Base-by-base conservation (phyloP, 805 yeast species). In the Ogataea chonburiensis region DNA sequence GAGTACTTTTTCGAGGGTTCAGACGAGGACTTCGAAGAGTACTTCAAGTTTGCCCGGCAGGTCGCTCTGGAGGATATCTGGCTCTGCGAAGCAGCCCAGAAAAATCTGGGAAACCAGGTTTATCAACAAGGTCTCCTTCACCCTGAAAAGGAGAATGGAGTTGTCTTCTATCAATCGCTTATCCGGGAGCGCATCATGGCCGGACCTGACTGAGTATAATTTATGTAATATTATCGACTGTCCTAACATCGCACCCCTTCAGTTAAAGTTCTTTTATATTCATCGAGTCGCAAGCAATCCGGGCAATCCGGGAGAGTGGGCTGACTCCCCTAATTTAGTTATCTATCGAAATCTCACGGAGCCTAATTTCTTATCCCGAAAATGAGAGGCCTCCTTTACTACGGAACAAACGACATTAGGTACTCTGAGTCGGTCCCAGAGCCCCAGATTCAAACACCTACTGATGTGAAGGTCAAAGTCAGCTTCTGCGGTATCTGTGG, bases 401-500 rank as follows among this genome's bases (percentile, higher is more conserved):
- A 51, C 26, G 56, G 49, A 4, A 36, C 34, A 17, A 44, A 40
- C 17, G 54, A 51, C 24, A 34, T 53, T n/a, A 28, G 53, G 10
- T 51, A 44, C 24, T 44, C 43, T 5, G 42, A 43, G 13, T 28
- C 42, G 10, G 38, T 37, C 15, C 52, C 57, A 8, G 68, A 59
- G 28, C 76, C 76, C 3, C 28, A 44, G 21, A 58, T 70, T 29
- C 17, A 15, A 29, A 41, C 3, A 52, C 58, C 15, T 56, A 58
- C 64, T 21, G 76, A 72, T 31, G 57, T 71, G n/a, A 56, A 69
- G 10, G 47, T 73, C 17, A 70, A 65, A 15, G 64, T 72, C n/a
- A 51, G 63, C 7, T 73, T 63, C 54, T 70, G 78, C 42, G 81
- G 80, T 1, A 73, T 76, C 31, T 76, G 81, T 46, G 81, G 81